These are phyloP conservation scores for Podospora anserina DNA, from an alignment of 495 filamentous ascomycete genomes.

Conservation along the genomic window DNA sequence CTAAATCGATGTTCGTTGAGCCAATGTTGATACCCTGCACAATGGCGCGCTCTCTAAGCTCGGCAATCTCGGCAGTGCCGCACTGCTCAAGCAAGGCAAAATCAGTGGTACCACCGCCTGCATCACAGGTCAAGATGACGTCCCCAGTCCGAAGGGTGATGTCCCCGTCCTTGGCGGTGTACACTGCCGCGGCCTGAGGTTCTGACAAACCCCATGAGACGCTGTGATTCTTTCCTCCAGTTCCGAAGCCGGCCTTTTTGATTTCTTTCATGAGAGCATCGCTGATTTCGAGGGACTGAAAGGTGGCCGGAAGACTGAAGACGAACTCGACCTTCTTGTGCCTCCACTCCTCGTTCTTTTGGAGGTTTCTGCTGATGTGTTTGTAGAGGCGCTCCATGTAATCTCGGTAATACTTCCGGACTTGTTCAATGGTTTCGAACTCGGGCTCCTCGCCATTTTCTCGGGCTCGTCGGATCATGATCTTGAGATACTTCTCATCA, in stretches of 20 bases:
- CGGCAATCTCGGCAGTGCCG: neutral
- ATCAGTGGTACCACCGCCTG: conserved; percentile 3
- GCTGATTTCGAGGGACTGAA: conserved; percentile 2
- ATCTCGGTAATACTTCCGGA: neutral
- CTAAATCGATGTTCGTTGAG: conserved; percentile 1
- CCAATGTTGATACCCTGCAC: conserved; percentile 4
- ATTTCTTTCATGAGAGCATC: conserved; percentile 3
- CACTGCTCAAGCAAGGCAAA: conserved; percentile 3
- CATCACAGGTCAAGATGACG: conserved; percentile 1
- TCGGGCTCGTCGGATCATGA: neutral
- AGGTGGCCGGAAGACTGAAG: conserved; percentile 5
- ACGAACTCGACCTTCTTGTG: conserved; percentile 4
- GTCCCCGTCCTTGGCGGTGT: neutral
- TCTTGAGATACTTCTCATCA: neutral
- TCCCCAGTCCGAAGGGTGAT: neutral
- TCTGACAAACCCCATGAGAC: conserved; percentile 2
- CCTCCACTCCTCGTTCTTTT: neutral
- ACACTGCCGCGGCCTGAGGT: neutral
- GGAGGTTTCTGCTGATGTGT: neutral
- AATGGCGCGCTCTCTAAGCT: neutral
- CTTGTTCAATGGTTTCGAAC: conserved; percentile 2
- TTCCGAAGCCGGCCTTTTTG: conserved; percentile 4
- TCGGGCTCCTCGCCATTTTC: neutral
- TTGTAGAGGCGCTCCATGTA: conserved; percentile 7
- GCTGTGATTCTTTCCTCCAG: neutral